These are phyloP conservation scores for Penicillium decumbens DNA, from an alignment of 2,329 filamentous ascomycete species.

Conservation along the genomic window DNA sequence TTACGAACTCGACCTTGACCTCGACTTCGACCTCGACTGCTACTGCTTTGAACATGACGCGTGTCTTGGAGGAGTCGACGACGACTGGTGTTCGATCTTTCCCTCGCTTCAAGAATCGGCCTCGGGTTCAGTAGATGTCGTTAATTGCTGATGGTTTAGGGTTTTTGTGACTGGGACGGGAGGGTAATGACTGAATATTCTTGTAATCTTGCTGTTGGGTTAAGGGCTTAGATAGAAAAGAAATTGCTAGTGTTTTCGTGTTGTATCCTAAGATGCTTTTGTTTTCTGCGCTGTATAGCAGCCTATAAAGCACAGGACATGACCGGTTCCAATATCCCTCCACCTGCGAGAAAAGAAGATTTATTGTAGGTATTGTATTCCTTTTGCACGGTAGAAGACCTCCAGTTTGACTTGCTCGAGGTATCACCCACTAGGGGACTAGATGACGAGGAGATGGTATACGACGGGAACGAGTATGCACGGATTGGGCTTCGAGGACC, in stretches of 20 bases:
- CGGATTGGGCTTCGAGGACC: too few relatives aligned
- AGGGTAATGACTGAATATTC: not conserved
- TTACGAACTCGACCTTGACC: conserved; percentile 7
- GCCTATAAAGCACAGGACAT: not conserved
- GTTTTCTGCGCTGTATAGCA: not conserved
- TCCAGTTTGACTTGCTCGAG: too few relatives aligned
- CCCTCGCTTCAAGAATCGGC: not conserved
- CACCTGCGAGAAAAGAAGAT: not conserved
- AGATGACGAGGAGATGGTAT: too few relatives aligned
- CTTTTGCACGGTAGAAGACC: too few relatives aligned
- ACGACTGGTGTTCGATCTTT: not conserved
- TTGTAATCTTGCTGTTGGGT: not conserved
- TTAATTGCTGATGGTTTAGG: not conserved
- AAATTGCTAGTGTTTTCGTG: conserved; percentile 1
- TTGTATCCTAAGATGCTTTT: not conserved
- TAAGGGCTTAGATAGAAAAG: not conserved
- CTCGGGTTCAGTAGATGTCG: not conserved
- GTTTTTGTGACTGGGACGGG: not conserved
- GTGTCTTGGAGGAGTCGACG: not conserved
- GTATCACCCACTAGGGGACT: too few relatives aligned
- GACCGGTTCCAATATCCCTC: not conserved
- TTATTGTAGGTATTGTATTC: too few relatives aligned
- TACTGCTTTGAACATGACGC: not conserved
- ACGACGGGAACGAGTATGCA: too few relatives aligned
- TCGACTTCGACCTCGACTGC: not conserved